These are phyloP conservation scores for Wakefieldia striispora DNA, from an alignment of 768 basidiomycete genomes.

Conservation along the genomic window DNA sequence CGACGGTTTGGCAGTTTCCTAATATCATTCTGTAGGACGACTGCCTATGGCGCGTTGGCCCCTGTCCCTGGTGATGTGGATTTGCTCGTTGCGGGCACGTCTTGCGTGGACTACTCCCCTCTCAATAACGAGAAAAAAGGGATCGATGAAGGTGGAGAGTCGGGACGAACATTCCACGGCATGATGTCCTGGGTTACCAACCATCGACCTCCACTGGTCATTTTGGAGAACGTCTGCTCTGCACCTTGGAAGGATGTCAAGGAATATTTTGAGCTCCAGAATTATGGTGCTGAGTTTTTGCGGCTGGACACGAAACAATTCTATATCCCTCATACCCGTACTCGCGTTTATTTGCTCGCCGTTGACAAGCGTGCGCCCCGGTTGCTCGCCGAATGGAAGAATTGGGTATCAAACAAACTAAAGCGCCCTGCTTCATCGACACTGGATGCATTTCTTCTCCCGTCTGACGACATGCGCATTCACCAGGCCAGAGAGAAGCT, in stretches of 20 bases:
- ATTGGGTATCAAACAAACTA: slow-evolving; percentile 56
- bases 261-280: slow-evolving; percentile 67
- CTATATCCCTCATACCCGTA: slow-evolving; percentile 94
- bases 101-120: slow-evolving; percentile 96
- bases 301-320: slow-evolving; percentile 85
- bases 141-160: slow-evolving; percentile 88
- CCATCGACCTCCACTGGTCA: slow-evolving; percentile 87
- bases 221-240: slow-evolving; percentile 90
- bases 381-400: slow-evolving; percentile 69
- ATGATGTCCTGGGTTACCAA: slow-evolving; percentile 92
- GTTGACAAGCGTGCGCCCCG: slow-evolving; percentile 60
- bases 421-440: slow-evolving; percentile 86
- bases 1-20: background rate
- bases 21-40: slow-evolving; percentile 53
- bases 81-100: slow-evolving; percentile 89
- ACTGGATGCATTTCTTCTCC: slow-evolving; percentile 87
- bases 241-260: slow-evolving; percentile 86
- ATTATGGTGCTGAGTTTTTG: slow-evolving; percentile 68
- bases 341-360: slow-evolving; percentile 83
- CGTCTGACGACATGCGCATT: slow-evolving; percentile 88
- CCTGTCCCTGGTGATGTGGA: slow-evolving; percentile 90
- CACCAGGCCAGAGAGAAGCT: slow-evolving; percentile 86
- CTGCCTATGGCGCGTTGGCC: slow-evolving; percentile 85
- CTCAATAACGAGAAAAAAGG: slow-evolving; percentile 91
- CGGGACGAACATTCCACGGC: slow-evolving; percentile 88